Percentiles rank a stretch among this genome's conserved stretches.
phyloP scores from a whole-genome alignment of 2,329 filamentous ascomycete species.

The Rutstroemia sp. region DNA sequence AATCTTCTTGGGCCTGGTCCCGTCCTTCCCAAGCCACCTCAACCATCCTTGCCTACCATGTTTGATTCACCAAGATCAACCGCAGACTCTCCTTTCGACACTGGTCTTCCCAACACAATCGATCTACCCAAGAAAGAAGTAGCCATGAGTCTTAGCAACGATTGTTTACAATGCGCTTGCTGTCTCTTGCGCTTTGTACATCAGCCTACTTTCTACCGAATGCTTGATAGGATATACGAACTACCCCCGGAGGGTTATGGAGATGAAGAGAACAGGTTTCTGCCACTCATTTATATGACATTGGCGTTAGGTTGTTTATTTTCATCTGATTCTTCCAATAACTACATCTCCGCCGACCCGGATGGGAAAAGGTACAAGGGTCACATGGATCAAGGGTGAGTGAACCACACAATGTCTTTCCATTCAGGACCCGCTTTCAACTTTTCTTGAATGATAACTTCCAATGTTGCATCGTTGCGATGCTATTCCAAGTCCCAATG shows the following conservation, averaged over 20 bases:
- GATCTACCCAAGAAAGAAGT: slow-evolving; percentile 62
- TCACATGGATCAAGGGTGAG: slow-evolving; percentile 50
- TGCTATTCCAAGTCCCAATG: not conserved
- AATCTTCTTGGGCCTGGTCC: slow-evolving; percentile 61
- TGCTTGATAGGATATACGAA: slow-evolving; percentile 72
- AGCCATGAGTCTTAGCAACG: slow-evolving; percentile 46
- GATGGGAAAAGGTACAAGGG: slow-evolving; percentile 42
- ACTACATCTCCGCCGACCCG: slow-evolving; percentile 33
- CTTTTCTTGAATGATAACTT: too few species aligned
- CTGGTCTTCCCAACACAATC: slow-evolving; percentile 32
- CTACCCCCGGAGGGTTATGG: slow-evolving; percentile 54
- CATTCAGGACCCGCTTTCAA: too few species aligned
- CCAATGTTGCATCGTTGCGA: not conserved
- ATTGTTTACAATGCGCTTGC: slow-evolving; percentile 49
- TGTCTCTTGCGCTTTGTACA: slow-evolving; percentile 66
- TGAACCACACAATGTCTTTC: not conserved
- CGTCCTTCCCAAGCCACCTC: slow-evolving; percentile 47
- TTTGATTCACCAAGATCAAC: slow-evolving; percentile 28
- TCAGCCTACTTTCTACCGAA: slow-evolving; percentile 70
- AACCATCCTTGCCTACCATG: slow-evolving; percentile 22
- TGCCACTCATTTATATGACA: slow-evolving; percentile 64
- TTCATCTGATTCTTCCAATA: slow-evolving; percentile 45
- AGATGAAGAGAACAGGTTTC: slow-evolving; percentile 57
- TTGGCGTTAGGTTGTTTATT: slow-evolving; percentile 71
- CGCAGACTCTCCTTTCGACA: slow-evolving; percentile 26